These are phyloP conservation scores for Vigna mungo DNA, from an alignment of 306 rosid species.

Conservation along the genomic window DNA sequence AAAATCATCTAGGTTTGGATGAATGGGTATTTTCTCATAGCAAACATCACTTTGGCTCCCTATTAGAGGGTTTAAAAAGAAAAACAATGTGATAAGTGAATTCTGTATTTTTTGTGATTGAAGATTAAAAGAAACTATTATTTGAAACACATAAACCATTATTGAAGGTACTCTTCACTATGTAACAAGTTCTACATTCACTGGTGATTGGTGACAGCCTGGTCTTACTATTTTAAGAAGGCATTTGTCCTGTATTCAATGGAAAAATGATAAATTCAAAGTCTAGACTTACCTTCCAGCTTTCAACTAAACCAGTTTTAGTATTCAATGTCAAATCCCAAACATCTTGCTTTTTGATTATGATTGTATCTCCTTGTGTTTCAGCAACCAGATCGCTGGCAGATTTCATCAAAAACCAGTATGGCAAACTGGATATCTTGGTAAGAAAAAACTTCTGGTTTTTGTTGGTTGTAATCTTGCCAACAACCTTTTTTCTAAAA, in stretches of 20 bases:
- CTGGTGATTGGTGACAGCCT: no score
- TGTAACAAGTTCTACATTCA: no score
- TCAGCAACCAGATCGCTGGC: conserved; percentile 51
- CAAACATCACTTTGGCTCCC: not conserved
- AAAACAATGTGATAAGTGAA: not conserved
- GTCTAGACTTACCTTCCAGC: conserved; percentile 80
- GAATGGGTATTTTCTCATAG: not conserved
- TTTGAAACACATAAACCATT: not conserved
- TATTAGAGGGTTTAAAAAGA: not conserved
- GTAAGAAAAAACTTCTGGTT: conserved; percentile 8
- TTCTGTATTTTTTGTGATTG: not conserved
- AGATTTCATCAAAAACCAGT: conserved; percentile 38
- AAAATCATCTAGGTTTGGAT: not conserved
- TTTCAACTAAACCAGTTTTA: conserved; percentile 75
- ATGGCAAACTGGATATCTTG: conserved; percentile 53
- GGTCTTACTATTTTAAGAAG: not conserved
- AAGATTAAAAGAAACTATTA: not conserved
- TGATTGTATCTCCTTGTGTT: conserved; percentile 62
- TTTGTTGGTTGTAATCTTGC: not conserved
- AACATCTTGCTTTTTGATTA: conserved; percentile 58
- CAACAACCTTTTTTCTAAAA: conserved; percentile 37
- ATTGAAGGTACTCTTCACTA: not conserved
- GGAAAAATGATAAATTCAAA: not conserved
- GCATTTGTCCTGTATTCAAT: not conserved
- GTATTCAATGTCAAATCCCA: conserved; percentile 80